Percentiles rank a stretch among this genome's conserved stretches.
Evolutionary conservation across 2,329 filamentous ascomycete species (phyloP).

Genomic region (Beauveria scarabaeidicola): DNA sequence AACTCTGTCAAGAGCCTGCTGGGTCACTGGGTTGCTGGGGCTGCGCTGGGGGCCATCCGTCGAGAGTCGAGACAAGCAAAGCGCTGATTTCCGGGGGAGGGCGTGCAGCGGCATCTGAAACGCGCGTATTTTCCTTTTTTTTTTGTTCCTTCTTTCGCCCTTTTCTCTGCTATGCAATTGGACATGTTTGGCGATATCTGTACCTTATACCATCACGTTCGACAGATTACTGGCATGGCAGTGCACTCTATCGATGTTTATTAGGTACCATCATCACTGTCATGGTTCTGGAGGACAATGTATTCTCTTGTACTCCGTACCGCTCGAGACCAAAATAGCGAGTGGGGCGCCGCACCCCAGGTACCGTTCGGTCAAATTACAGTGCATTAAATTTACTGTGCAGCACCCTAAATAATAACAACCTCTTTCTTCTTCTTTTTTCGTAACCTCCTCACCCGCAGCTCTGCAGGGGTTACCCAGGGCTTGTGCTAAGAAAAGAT

Average conservation of each 20-base stretch:
- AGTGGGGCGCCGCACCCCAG: neutral
- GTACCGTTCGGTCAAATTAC: constrained; percentile 10
- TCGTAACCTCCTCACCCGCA: neutral
- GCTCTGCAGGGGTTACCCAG: neutral
- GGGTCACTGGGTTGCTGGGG: neutral
- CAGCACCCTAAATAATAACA: neutral
- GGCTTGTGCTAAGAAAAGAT: neutral
- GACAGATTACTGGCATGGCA: no score
- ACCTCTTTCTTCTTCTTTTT: neutral
- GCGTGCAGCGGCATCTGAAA: neutral
- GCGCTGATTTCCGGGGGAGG: constrained; percentile 15
- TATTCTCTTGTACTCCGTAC: neutral
- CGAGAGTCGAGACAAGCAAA: constrained; percentile 21
- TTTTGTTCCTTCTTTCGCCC: no score
- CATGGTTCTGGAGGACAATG: no score
- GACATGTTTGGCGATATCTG: no score
- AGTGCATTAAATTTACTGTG: constrained; percentile 6
- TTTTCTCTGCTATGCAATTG: no score
- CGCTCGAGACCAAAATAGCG: constrained; percentile 3
- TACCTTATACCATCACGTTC: no score
- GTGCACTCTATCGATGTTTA: no score
- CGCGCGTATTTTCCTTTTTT: neutral
- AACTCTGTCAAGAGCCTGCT: no score
- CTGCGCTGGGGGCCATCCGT: neutral
- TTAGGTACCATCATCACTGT: no score